Evolutionary conservation across 257 asterid species (phyloP), one percentile per base, ranked within the genome.

Genomic region (Nicotiana attenuata): DNA sequence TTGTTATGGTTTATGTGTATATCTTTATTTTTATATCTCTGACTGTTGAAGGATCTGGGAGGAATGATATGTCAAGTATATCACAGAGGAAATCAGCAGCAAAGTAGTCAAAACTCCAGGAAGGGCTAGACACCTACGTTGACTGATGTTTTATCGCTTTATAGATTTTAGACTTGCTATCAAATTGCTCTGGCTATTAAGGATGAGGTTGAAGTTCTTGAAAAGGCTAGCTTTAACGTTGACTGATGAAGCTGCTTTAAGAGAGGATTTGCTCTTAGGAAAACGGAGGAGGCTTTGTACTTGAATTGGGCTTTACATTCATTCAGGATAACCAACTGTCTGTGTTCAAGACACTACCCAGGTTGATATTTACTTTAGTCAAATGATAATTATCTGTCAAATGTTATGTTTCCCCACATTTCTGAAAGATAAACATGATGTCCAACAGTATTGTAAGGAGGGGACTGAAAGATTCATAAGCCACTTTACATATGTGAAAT

Each of bases 301-400:
- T 87, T 95, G 91, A 94, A 93, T 80, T 95, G 99, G 99, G 98
- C 97, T 17, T 98, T 93, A 19, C 97, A 92, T 91, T 95, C 98
- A 0, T 95, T 95, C 93, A 91, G 97, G 89, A 93, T 95, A 84
- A 95, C 98, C 87, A 92, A 91, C 71, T 83, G 80, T 5, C 97
- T n/a, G 98, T 45, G 97, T 95, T 73, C 87, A 81, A 85, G 98
- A 93, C 88, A 91, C 98, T 19, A 95, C 99, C 82, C 99, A 95
- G 98, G 98, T 95, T 63, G 2, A 22, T 78, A 38, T n/a, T 78
- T 78, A n/a, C 63, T 78, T 64, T 26, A 5, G 41, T 33, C 5
- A 33, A 33, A 33, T 5, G 41, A 33, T 33, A 33, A 33, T 33
- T 33, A 33, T 33, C 7, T 33, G 41, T 33, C 41, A 33, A 33